Evolutionary conservation across 345 rosid genomes (phyloP), one percentile per base, ranked within the genome.

Genomic region (Turnera subulata): DNA sequence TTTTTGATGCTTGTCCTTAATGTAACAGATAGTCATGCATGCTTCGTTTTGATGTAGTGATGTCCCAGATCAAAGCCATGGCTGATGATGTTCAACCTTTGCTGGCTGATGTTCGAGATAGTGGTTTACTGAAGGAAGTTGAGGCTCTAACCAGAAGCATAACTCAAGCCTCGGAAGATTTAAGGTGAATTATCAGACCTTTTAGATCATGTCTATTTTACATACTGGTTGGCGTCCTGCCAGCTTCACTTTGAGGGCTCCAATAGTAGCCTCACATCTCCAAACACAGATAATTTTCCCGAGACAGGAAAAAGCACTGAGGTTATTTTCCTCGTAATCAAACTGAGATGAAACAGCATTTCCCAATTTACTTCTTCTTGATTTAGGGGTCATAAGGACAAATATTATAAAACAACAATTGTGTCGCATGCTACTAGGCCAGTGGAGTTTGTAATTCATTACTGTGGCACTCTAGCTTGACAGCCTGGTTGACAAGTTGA

Each of bases 81-180:
- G 82, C 99, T 51, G 95, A 84, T 78, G 99, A 89, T 80, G 76
- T 89, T 58, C 92, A 90, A 77, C 99, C 97, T 73, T 82, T 90
- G 75, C 82, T 93, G 39, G 54, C 96, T n/a, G 97, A 85, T 73
- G 70, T 90, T 76, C 87, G 84, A 64, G 80, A 90, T 45, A 82
- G 86, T 21, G 95, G 89, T 69, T 75, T 93, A 73, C 87, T 93
- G 50, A 90, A 87, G 73, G 97, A 93, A 66, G 85, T 90, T 70
- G 92, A 94, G 68, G 56, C 51, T 67, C 83, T 94, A 60, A 87
- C 97, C 40, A 82, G 80, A 78, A 89, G 84, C 81, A 80, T 94
- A 33, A 82, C 91, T 12, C 88, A 80, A 76, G 96, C 87, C 46
- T 85, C 96, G 42, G 86, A 90, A 49, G 97, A 94, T 70, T 66